Conservation (phyloP, 2,329 filamentous ascomycete genomes). For the Fusarium nanum region DNA sequence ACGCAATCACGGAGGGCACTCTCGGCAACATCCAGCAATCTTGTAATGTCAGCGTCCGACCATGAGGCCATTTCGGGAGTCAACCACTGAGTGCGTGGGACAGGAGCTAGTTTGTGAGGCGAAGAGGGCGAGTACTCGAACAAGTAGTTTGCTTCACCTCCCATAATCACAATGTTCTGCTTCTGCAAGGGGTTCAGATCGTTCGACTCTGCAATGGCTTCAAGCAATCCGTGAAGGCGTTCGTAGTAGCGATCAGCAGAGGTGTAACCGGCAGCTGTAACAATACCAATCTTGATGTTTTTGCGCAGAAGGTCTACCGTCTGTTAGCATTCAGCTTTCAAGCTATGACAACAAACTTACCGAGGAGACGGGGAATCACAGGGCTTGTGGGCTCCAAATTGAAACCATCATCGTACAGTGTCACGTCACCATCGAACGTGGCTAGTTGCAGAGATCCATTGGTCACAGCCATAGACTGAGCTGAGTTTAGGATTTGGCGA, state of each 20-base stretch:
- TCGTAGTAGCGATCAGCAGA: conserved; percentile 87
- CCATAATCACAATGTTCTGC: conserved; percentile 88
- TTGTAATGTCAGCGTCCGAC: conserved; percentile 79
- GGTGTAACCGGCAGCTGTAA: conserved; percentile 95
- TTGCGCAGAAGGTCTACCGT: conserved; percentile 74
- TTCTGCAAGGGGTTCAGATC: conserved; percentile 74
- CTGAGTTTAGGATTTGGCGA: conserved; percentile 90
- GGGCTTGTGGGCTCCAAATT: conserved; percentile 80
- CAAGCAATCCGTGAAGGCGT: conserved; percentile 86
- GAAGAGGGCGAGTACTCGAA: conserved; percentile 79
- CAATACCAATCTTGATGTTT: conserved; percentile 89
- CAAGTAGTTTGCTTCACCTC: conserved; percentile 95
- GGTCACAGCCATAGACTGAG: conserved; percentile 92
- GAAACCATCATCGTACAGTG: conserved; percentile 90
- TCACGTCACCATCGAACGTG: conserved; percentile 98
- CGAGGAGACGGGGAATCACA: conserved; percentile 73
- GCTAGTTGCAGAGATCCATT: conserved; percentile 82
- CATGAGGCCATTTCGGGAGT: conserved; percentile 82
- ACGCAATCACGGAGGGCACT: conserved; percentile 85
- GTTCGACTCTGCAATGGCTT: conserved; percentile 74
- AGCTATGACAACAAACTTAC: conserved; percentile 46
- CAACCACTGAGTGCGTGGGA: conserved; percentile 76
- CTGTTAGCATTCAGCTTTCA: conserved; percentile 4
- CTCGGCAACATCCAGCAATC: conserved; percentile 91
- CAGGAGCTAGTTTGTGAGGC: conserved; percentile 74